Evolutionary conservation across 1,139 yeast species (phyloP).

Genomic region (Magnusiomyces tetraspermus): DNA sequence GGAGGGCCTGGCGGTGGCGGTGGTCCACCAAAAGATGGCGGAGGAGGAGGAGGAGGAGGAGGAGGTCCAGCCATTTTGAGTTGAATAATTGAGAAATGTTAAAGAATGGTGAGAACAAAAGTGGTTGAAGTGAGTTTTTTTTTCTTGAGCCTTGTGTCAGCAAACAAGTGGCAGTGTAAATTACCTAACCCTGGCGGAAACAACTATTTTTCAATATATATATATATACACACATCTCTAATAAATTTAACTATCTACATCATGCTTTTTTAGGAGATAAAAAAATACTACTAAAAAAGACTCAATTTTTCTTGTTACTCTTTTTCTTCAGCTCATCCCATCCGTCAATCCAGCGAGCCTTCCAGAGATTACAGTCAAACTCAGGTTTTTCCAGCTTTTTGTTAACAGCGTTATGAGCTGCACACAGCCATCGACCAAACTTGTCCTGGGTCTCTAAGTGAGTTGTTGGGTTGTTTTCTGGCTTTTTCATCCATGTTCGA

Average conservation of each 20-base stretch:
- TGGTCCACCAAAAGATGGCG: conserved; percentile 20
- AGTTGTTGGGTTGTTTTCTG: conserved; percentile 44
- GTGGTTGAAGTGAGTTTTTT: too few species aligned
- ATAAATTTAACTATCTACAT: not conserved
- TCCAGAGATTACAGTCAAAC: conserved; percentile 86
- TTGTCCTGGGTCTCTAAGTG: conserved; percentile 55
- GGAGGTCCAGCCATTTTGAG: conserved; percentile 17
- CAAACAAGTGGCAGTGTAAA: too few species aligned
- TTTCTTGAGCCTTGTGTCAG: too few species aligned
- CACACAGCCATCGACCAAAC: conserved; percentile 86
- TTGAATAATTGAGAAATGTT: not conserved
- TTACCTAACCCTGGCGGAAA: conserved; percentile 18
- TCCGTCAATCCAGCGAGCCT: conserved; percentile 69
- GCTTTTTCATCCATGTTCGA: conserved; percentile 45
- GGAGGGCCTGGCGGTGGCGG: conserved; percentile 33
- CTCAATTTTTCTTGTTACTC: too few species aligned
- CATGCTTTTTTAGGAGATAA: too few species aligned
- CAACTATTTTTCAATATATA: conserved; percentile 7
- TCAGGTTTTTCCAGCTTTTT: conserved; percentile 70
- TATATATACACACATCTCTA: too few species aligned
- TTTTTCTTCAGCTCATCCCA: conserved; percentile 20
- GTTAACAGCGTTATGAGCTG: conserved; percentile 90
- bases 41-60: conserved; percentile 29
- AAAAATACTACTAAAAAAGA: too few species aligned
- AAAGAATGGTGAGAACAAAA: too few species aligned